phyloP scores from a whole-genome alignment of 2,329 filamentous ascomycete genomes.

The Fusarium secorum region DNA sequence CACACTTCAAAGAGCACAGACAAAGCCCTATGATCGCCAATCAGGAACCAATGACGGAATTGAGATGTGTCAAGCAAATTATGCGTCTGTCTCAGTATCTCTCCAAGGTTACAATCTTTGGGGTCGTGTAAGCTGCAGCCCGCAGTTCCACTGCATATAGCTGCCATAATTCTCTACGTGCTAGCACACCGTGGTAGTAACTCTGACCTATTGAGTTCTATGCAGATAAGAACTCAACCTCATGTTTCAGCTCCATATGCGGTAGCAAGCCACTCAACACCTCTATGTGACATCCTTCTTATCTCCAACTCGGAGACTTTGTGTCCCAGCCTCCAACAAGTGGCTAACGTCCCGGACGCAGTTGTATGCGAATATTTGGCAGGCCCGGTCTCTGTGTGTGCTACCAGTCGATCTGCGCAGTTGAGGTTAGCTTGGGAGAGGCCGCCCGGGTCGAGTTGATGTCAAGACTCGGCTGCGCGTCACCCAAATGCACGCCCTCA shows the following conservation, averaged over 20 bases:
- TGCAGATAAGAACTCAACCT: not conserved
- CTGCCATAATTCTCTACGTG: not conserved
- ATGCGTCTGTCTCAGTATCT: not conserved
- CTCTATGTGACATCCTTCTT: not conserved
- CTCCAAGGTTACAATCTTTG: not conserved
- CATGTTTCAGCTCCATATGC: not conserved
- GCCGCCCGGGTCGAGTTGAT: not conserved
- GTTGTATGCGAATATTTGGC: no score
- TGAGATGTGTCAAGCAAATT: not conserved
- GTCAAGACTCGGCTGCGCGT: not conserved
- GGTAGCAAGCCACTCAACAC: not conserved
- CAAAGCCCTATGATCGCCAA: conserved; percentile 1
- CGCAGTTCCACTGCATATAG: not conserved
- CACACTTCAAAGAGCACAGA: not conserved
- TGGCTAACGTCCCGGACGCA: not conserved
- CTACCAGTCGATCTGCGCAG: not conserved
- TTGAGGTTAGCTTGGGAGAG: not conserved
- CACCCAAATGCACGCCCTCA: not conserved
- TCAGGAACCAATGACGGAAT: not conserved
- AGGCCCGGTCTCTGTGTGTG: not conserved
- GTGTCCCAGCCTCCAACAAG: not conserved
- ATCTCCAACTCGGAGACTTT: not conserved
- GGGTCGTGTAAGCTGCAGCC: not conserved
- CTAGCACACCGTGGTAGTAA: not conserved
- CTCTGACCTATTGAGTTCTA: not conserved